Evolutionary conservation across 495 filamentous ascomycete species (phyloP), one percentile per base, ranked within the genome.

Genomic region (Aspergillus saccharolyticus): DNA sequence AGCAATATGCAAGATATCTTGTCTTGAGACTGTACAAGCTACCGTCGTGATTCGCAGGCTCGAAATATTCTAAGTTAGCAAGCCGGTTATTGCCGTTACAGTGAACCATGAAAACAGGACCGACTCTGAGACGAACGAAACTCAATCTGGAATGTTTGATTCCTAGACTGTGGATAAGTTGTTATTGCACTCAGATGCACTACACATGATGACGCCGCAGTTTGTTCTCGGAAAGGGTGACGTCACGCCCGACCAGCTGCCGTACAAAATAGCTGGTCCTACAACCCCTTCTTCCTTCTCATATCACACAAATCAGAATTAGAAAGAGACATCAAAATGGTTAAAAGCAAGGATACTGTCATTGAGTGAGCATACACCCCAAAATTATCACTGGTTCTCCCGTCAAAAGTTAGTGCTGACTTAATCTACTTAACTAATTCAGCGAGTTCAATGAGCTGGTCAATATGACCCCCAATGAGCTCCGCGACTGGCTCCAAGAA

Each of bases 361-460:
- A 82, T 84, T 54, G 53, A 79, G 81, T 82, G 57, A 42, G 74
- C 63, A 53, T 46, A 17, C 4, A 28, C 3, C 47, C 53, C 54
- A 54, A 30, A 51, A 50, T 21, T 39, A 44, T 1, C 28, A 30
- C 25, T 30, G 17, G 14, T 22, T 17, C 39, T 42, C 18, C 14
- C 17, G 16, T 2, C 15, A 3, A 14, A 49, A 3, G n/a, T 28
- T 30, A 16, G 47, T 55, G 55, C 61, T 68, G 44, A 70, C 52
- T 65, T 20, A 19, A 24, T 30, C 59, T 16, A 28, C 25, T 42
- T 46, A 43, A 57, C 44, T 12, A 14, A 28, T 17, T 14, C 63
- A 85, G 82, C 46, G 83, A 88, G 67, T 89, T 87, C 72, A 87
- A 87, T 60, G 75, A 81, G 25, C 74, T 87, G 50, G 83, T 88